A percentile compares a stretch with the other conserved stretches of the same genome.
These are phyloP conservation scores for Boletus rubropictus DNA, from an alignment of 768 basidiomycete species.

Conservation along the genomic window DNA sequence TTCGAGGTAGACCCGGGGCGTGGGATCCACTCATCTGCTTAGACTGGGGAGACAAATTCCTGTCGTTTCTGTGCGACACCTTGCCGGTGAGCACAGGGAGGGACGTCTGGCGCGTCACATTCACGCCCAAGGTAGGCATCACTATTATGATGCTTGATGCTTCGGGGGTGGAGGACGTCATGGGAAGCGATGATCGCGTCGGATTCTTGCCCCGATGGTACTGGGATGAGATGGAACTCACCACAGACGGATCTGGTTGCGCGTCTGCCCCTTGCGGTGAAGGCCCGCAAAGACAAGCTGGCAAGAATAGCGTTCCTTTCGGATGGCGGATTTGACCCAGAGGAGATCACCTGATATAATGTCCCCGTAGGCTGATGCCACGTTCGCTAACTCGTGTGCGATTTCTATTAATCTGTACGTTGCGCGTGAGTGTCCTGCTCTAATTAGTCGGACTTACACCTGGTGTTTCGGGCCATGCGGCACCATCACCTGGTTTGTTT, in stretches of 20 bases:
- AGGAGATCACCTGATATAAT: conserved; percentile 18
- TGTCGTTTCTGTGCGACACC: conserved; percentile 47
- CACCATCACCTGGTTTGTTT: conserved; percentile 6
- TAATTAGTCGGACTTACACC: conserved; percentile 23
- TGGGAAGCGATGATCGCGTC: conserved; percentile 62
- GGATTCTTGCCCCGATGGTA: conserved; percentile 80
- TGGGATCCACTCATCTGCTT: conserved; percentile 79
- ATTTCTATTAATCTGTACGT: conserved; percentile 17
- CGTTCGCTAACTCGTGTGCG: conserved; percentile 5
- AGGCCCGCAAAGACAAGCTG: background rate
- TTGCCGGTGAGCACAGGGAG: conserved; percentile 22
- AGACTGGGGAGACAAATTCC: conserved; percentile 62
- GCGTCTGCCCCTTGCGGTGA: conserved; percentile 8
- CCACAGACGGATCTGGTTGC: conserved; percentile 2
- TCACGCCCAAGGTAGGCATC: conserved; percentile 56
- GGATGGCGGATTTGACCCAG: conserved; percentile 23
- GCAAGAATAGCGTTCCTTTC: conserved; percentile 8
- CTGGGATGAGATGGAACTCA: conserved; percentile 32
- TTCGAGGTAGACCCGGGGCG: conserved; percentile 64
- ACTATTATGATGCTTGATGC: conserved; percentile 43
- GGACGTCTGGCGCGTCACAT: conserved; percentile 67
- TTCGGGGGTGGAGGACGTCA: conserved; percentile 50
- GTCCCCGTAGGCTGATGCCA: conserved; percentile 9
- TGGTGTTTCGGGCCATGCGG: conserved; percentile 18
- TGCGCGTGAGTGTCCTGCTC: conserved; percentile 26